Percentiles rank a stretch among this genome's conserved stretches.
These are phyloP conservation scores for Sicyos edulis DNA, from an alignment of 306 rosid genomes.

Conservation along the genomic window DNA sequence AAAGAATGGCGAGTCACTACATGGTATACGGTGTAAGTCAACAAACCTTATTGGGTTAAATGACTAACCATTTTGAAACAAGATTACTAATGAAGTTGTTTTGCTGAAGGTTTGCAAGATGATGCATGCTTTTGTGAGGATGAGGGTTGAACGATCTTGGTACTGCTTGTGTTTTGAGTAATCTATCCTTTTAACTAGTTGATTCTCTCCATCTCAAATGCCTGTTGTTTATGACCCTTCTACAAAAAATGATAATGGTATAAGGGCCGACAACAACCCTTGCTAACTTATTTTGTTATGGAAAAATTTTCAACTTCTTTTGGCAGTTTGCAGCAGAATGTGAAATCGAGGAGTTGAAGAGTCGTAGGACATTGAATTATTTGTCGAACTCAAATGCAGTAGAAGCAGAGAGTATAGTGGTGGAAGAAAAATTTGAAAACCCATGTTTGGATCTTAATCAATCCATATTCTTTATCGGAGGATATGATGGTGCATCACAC, in stretches of 20 bases:
- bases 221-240: constrained; percentile 2
- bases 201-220: not conserved
- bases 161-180: constrained; percentile 13
- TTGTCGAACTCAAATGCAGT: constrained; percentile 24
- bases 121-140: constrained; percentile 13
- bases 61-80: not conserved
- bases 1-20: constrained; percentile 4
- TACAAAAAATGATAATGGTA: not conserved
- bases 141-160: constrained; percentile 5
- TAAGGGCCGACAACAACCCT: not conserved
- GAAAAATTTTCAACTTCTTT: constrained; percentile 21
- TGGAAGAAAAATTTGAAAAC: constrained; percentile 28
- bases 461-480: constrained; percentile 63
- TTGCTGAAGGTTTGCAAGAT: constrained; percentile 8
- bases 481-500: constrained; percentile 54
- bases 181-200: constrained; percentile 7
- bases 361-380: constrained; percentile 28
- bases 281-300: constrained; percentile 12
- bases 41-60: not conserved
- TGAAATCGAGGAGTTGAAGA: constrained; percentile 49
- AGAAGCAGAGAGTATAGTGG: constrained; percentile 24
- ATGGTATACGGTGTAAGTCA: not conserved
- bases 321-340: constrained; percentile 38
- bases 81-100: not conserved
- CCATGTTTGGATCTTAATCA: constrained; percentile 42